Percentiles rank a stretch among this genome's conserved stretches.
These are phyloP conservation scores for Xylaria venustula DNA, from an alignment of 495 filamentous ascomycete genomes.

Conservation along the genomic window DNA sequence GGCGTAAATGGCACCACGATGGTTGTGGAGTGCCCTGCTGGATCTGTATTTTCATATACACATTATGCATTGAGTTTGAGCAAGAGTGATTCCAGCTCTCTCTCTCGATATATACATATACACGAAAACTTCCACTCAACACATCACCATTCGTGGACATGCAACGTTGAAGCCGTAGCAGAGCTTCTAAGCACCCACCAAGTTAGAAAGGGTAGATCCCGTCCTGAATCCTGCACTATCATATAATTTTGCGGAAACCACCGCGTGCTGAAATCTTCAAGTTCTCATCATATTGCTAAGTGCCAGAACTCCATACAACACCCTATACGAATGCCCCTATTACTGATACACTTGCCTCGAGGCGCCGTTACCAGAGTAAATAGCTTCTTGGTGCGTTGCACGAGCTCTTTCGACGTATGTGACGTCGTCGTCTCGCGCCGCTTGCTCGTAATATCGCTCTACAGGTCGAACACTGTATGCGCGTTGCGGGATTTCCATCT, in stretches of 20 bases:
- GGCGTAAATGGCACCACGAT: too few relatives aligned
- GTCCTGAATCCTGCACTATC: background rate
- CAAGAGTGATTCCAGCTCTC: background rate
- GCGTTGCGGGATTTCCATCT: conserved; percentile 30
- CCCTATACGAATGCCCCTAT: background rate
- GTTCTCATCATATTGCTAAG: background rate
- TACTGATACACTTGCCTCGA: conserved; percentile 37
- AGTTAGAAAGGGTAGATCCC: background rate
- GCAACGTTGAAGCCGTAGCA: background rate
- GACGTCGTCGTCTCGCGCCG: conserved; percentile 42
- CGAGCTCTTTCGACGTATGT: conserved; percentile 45
- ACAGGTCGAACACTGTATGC: conserved; percentile 36
- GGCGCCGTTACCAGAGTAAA: conserved; percentile 34
- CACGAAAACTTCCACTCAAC: background rate
- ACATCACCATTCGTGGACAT: background rate
- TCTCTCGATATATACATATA: background rate
- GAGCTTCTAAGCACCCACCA: background rate
- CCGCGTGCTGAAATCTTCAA: background rate
- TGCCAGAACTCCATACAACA: background rate
- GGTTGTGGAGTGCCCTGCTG: too few relatives aligned
- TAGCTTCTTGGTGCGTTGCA: conserved; percentile 33
- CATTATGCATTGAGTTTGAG: background rate
- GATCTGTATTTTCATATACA: too few relatives aligned
- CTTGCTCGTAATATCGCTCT: conserved; percentile 40
- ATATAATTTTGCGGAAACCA: background rate